Evolutionary conservation across 441 rosid species (phyloP).

Genomic region (Adansonia grandidieri): DNA sequence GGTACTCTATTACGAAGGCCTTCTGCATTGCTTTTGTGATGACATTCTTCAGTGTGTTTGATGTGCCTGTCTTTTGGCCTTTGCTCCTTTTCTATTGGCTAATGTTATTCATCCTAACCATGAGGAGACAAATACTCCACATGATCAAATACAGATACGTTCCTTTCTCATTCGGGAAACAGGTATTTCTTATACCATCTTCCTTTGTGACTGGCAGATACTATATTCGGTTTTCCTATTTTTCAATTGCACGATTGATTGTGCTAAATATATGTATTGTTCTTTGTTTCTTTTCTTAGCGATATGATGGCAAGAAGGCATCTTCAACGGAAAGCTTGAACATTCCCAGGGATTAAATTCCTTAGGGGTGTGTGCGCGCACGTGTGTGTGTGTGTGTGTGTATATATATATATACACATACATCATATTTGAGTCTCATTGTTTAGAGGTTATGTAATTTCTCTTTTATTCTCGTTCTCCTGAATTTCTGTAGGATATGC

Average conservation of each 20-base stretch:
- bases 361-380: slow-evolving; percentile 11
- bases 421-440: not conserved
- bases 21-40: slow-evolving; percentile 55
- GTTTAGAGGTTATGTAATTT: slow-evolving; percentile 9
- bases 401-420: not conserved
- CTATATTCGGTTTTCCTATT: not conserved
- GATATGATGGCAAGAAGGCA: slow-evolving; percentile 64
- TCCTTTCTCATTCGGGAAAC: slow-evolving; percentile 68
- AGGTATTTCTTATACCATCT: slow-evolving; percentile 37
- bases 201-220: not conserved
- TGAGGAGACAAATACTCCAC: slow-evolving; percentile 65
- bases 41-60: slow-evolving; percentile 59
- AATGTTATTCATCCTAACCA: slow-evolving; percentile 55
- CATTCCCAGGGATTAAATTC: slow-evolving; percentile 43
- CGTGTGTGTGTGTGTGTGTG: not conserved
- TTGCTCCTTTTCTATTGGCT: slow-evolving; percentile 73
- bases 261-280: not conserved
- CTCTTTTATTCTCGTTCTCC: not conserved
- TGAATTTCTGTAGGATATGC: slow-evolving; percentile 25
- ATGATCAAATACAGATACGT: slow-evolving; percentile 72
- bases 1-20: slow-evolving; percentile 58
- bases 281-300: slow-evolving; percentile 45
- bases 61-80: slow-evolving; percentile 72
- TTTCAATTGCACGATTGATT: not conserved
- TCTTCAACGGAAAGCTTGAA: slow-evolving; percentile 49